These are phyloP conservation scores for Pseudocercospora cruenta DNA, from an alignment of 2,329 filamentous ascomycete genomes.

Conservation along the genomic window DNA sequence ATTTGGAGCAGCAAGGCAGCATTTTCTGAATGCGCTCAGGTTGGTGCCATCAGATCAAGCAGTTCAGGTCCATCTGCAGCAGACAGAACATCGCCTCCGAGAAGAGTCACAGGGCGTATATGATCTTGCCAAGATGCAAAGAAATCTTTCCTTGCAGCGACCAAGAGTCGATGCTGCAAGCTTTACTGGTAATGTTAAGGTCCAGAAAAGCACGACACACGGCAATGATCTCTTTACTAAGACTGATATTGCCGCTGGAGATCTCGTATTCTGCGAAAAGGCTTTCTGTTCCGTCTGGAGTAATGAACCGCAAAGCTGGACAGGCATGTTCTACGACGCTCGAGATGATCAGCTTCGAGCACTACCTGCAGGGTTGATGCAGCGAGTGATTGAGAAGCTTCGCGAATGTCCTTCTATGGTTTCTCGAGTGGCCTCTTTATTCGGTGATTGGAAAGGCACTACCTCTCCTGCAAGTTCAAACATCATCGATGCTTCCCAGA, in stretches of 20 bases:
- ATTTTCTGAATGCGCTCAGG: conserved; percentile 15
- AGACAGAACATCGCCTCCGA: conserved; percentile 20
- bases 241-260: conserved; percentile 42
- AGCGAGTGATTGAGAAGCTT: conserved; percentile 45
- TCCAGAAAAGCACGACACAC: conserved; percentile 32
- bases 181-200: conserved; percentile 17
- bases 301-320: conserved; percentile 40
- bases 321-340: conserved; percentile 49
- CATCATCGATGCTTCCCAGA: conserved; percentile 45
- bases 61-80: conserved; percentile 13
- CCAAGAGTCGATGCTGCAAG: conserved; percentile 27
- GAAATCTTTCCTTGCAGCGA: conserved; percentile 5
- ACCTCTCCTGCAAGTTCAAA: too few relatives aligned
- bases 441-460: conserved; percentile 22
- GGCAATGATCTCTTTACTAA: conserved; percentile 51
- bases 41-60: conserved; percentile 25
- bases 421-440: conserved; percentile 23
- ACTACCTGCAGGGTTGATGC: conserved; percentile 28
- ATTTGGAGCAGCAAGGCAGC: conserved; percentile 19
- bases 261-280: conserved; percentile 47
- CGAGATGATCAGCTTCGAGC: conserved; percentile 29
- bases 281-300: conserved; percentile 27
- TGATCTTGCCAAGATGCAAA: conserved; percentile 29
- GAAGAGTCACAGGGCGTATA: conserved; percentile 29
- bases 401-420: conserved; percentile 45